phyloP scores from a whole-genome alignment of 2,329 filamentous ascomycete species.

The Cladosporium sp. region DNA sequence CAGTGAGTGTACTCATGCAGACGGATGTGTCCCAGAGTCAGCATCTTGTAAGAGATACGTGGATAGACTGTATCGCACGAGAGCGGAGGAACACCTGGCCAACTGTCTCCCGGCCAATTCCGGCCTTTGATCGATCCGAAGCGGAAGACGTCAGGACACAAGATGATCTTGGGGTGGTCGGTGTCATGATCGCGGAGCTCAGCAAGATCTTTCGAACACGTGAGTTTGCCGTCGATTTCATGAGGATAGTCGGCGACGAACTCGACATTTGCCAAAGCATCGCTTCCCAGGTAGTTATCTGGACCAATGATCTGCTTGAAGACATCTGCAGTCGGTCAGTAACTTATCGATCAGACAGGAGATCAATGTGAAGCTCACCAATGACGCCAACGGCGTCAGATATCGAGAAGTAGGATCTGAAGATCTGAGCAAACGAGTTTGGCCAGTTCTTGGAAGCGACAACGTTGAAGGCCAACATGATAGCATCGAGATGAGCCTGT shows the following conservation, averaged over 20 bases:
- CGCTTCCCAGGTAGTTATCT: not conserved
- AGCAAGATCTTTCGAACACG: no score
- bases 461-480: not conserved
- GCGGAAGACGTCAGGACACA: not conserved
- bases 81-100: no score
- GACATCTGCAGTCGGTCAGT: no score
- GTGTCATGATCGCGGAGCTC: not conserved
- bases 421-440: not conserved
- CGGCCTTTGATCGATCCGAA: not conserved
- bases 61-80: no score
- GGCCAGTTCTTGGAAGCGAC: not conserved
- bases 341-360: no score
- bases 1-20: not conserved
- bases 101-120: no score
- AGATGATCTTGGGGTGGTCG: not conserved
- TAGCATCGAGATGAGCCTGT: not conserved
- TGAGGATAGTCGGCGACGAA: not conserved
- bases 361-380: no score
- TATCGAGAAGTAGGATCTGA: no score
- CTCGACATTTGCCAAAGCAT: not conserved
- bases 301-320: not conserved
- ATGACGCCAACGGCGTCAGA: no score
- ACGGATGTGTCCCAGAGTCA: not conserved
- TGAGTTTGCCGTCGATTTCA: no score
- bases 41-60: no score